A percentile compares a stretch with the other conserved stretches of the same genome.
These are phyloP conservation scores for Vaccinium macrocarpon DNA, from an alignment of 148 eudicot species.

Conservation along the genomic window DNA sequence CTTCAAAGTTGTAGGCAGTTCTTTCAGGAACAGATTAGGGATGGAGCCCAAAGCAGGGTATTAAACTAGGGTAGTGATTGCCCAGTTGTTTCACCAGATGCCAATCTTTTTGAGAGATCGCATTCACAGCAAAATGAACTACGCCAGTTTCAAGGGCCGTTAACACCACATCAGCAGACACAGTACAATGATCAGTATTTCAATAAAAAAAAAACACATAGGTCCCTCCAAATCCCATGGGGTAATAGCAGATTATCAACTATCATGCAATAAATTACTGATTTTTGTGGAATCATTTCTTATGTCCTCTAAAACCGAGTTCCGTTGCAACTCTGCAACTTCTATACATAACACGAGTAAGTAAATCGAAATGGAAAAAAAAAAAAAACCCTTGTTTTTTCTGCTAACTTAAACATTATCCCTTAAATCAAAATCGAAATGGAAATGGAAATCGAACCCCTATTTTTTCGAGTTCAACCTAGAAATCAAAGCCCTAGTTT, in stretches of 20 bases:
- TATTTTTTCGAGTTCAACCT: no score
- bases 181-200: neutral
- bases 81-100: slow-evolving; percentile 62
- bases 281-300: neutral
- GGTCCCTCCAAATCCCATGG: neutral
- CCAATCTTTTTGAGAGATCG: slow-evolving; percentile 82
- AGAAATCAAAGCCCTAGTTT: no score
- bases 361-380: no score
- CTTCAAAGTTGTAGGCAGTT: slow-evolving; percentile 45
- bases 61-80: slow-evolving; percentile 50
- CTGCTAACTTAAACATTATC: no score
- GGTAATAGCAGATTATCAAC: neutral
- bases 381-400: no score
- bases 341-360: no score
- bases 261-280: neutral
- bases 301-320: neutral
- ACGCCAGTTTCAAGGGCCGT: slow-evolving; percentile 64
- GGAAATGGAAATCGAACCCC: no score
- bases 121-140: slow-evolving; percentile 78
- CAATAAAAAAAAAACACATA: neutral
- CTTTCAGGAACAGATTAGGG: slow-evolving; percentile 69
- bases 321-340: slow-evolving; percentile 1
- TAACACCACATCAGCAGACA: neutral
- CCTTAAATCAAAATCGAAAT: no score
- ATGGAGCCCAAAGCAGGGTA: slow-evolving; percentile 88